These are phyloP conservation scores for Acorus calamus DNA, from an alignment of 106 monocot species.

Conservation along the genomic window DNA sequence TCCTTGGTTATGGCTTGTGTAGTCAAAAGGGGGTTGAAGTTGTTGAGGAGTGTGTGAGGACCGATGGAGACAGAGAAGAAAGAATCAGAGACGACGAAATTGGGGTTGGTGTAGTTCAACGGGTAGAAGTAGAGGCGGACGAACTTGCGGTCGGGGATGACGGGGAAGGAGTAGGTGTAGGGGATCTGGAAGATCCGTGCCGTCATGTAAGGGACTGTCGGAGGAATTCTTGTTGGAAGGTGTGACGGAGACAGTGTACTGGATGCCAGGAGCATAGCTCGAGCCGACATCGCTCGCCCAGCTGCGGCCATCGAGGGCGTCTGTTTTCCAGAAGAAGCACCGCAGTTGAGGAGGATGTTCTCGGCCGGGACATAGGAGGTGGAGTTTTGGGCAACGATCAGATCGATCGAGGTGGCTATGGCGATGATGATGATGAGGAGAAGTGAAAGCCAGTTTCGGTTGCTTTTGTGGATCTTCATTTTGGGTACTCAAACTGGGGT, in stretches of 20 bases:
- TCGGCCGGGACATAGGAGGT: too few species aligned
- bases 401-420: too few species aligned
- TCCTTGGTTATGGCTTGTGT: neutral
- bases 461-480: too few species aligned
- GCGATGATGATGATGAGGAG: too few species aligned
- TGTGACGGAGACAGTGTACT: slow-evolving; percentile 2
- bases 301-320: neutral
- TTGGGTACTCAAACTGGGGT: too few species aligned
- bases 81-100: neutral
- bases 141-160: slow-evolving; percentile 5
- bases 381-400: too few species aligned
- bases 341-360: too few species aligned
- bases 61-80: neutral
- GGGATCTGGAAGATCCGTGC: slow-evolving; percentile 4
- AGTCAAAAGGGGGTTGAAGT: slow-evolving; percentile 7
- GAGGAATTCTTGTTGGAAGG: neutral
- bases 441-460: too few species aligned
- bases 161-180: slow-evolving; percentile 7
- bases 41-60: neutral
- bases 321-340: too few species aligned
- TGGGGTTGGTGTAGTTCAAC: slow-evolving; percentile 1
- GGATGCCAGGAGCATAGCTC: slow-evolving; percentile 5
- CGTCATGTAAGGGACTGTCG: slow-evolving; percentile 1
- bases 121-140: slow-evolving; percentile 13
- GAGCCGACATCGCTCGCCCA: slow-evolving; percentile 13